Base-by-base conservation (phyloP, 73 alveolate genomes). In the Stentor roeselii region DNA sequence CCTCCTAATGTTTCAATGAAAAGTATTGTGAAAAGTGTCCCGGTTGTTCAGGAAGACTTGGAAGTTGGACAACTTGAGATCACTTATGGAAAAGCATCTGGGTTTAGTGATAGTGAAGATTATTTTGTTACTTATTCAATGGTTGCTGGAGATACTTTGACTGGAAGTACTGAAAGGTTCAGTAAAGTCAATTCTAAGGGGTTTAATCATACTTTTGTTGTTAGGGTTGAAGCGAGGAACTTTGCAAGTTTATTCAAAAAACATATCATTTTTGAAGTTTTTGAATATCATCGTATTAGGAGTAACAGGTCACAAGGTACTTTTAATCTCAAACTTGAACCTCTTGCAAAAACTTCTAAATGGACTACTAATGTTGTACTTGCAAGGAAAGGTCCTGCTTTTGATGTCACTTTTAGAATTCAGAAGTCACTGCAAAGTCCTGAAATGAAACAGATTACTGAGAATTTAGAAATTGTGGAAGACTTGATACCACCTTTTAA, bases 341-440 rank as follows among this genome's bases (percentile, higher is more conserved):
- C n/a, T 67, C 34, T 67, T 30, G 80, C 80, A 1, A 67, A 32
- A 21, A n/a, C 21, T 27, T 67, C 50, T 21, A 40, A 27, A 34
- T 32, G 21, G 37, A 21, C 21, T 1, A 1, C 37, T n/a, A 67
- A n/a, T 67, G 41, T 67, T 1, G 42, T 21, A 67, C 80, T 67
- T 21, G 41, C 50, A 0, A 67, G 80, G 2, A 67, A 32, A 67
- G 80, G 80, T 14, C 80, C 80, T 15, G 34, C 50, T 21, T 30
- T 67, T 21, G 80, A 67, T 27, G 37, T 67, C 27, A 67, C 80
- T 21, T 32, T 67, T 2, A 67, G 80, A 40, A 67, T 67, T 67
- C n/a, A 67, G 21, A 67, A 67, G 37, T 67, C 80, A 30, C 34
- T 67, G 34, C 11, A 27, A 21, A 34, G 27, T 21, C 80, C 80